Percentiles rank a stretch among this genome's conserved stretches.
Conservation (phyloP, 352 stramenopile species). For the Thraustotheca clavata region DNA sequence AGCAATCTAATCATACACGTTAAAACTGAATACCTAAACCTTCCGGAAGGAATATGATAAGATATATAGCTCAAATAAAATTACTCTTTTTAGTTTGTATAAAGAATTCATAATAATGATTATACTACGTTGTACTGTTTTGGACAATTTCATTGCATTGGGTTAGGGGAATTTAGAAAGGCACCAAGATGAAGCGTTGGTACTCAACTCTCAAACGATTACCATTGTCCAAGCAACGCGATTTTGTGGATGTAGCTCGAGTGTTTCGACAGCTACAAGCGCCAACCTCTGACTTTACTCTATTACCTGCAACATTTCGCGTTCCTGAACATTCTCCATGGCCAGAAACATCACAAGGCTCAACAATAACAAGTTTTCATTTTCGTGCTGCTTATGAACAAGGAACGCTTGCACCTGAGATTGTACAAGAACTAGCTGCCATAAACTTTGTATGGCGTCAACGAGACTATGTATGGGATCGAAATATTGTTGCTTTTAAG, state of each 20-base stretch:
- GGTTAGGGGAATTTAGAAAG: too few relatives aligned
- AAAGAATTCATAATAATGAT: too few relatives aligned
- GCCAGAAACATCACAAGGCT: not conserved
- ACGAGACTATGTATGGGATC: conserved; percentile 39
- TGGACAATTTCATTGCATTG: too few relatives aligned
- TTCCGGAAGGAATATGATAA: too few relatives aligned
- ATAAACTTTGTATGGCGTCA: conserved; percentile 91
- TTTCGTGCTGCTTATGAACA: not conserved
- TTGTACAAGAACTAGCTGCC: conserved; percentile 47
- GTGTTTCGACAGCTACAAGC: conserved; percentile 6
- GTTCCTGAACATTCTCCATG: conserved; percentile 4
- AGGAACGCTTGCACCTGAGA: not conserved
- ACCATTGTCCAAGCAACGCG: not conserved
- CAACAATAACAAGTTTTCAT: not conserved
- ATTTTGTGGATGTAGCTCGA: conserved; percentile 3
- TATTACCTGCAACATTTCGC: not conserved
- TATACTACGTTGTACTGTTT: too few relatives aligned
- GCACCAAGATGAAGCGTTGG: not conserved
- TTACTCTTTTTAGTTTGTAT: too few relatives aligned
- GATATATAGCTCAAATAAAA: too few relatives aligned
- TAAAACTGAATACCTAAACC: too few relatives aligned
- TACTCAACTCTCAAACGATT: not conserved
- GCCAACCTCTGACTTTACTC: conserved; percentile 8
- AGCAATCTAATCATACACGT: too few relatives aligned
- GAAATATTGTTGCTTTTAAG: conserved; percentile 47